These are phyloP conservation scores for Lactarius indigo DNA, from an alignment of 768 basidiomycete species.

Conservation along the genomic window DNA sequence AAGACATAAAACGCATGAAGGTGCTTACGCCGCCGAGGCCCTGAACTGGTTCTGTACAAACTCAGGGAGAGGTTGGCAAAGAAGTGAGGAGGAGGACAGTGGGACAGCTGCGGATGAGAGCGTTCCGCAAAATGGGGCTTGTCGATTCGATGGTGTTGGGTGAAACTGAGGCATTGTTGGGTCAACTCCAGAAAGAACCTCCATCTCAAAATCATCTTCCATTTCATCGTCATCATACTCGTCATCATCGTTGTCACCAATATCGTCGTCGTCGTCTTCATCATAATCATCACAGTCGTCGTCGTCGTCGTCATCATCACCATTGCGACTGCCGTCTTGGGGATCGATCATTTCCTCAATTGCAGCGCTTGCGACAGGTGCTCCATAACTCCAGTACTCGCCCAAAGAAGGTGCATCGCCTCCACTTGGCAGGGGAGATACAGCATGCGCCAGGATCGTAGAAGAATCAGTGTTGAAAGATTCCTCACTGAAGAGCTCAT, in stretches of 20 bases:
- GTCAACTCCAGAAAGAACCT: neutral
- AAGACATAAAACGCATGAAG: neutral
- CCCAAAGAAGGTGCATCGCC: neutral
- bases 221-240: conserved; percentile 10
- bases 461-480: neutral
- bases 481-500: conserved; percentile 8
- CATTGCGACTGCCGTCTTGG: conserved; percentile 16
- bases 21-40: neutral
- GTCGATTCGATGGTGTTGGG: neutral
- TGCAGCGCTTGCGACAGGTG: conserved; percentile 15
- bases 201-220: conserved; percentile 9
- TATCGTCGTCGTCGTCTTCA: conserved; percentile 16
- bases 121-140: neutral
- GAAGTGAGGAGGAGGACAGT: conserved; percentile 17
- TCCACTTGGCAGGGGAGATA: neutral
- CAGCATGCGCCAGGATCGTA: neutral
- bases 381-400: conserved; percentile 10
- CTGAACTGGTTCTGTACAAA: conserved; percentile 21
- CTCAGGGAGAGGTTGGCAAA: conserved; percentile 23
- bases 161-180: neutral
- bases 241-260: neutral
- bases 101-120: conserved; percentile 12
- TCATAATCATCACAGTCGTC: conserved; percentile 19
- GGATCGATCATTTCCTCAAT: conserved; percentile 21
- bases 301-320: conserved; percentile 17